A percentile compares a stretch with the other conserved stretches of the same genome.
Conservation (phyloP, 169 alveolate species). For the Plasmodium knowlesi region DNA sequence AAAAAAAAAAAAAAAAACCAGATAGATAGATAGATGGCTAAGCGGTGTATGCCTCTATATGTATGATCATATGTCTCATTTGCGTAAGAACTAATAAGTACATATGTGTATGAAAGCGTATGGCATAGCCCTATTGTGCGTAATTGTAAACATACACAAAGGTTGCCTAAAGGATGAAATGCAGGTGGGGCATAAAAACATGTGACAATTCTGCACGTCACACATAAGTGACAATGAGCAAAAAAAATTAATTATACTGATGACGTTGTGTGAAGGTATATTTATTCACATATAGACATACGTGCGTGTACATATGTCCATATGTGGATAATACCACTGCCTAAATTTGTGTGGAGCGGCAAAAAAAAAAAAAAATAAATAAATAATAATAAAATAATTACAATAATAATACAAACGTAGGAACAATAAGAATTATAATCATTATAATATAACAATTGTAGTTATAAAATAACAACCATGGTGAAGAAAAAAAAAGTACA, state of each 20-base stretch:
- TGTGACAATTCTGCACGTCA: conserved; percentile 12
- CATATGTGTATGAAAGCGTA: background rate
- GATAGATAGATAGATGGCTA: background rate
- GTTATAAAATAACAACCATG: background rate
- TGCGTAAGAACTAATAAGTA: background rate
- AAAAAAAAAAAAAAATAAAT: background rate
- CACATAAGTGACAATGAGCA: conserved; percentile 11
- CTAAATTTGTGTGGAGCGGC: background rate
- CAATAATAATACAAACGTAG: background rate
- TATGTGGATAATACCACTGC: background rate
- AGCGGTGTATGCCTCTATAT: background rate
- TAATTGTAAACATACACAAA: conserved; percentile 4
- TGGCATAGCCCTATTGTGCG: background rate
- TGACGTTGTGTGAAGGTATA: background rate
- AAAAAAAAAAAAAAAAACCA: background rate
- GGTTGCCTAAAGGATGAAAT: background rate
- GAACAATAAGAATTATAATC: background rate
- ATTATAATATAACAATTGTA: background rate
- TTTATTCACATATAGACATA: background rate
- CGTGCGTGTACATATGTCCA: background rate
- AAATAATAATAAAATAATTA: background rate
- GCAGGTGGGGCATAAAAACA: background rate
- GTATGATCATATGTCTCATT: background rate
- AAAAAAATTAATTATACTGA: conserved; percentile 18
- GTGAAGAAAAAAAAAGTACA: background rate